A percentile compares a stretch with the other conserved stretches of the same genome.
Evolutionary conservation across 1,284 basidiomycete genomes (phyloP).

Genomic region (Sphagnurus paluster): DNA sequence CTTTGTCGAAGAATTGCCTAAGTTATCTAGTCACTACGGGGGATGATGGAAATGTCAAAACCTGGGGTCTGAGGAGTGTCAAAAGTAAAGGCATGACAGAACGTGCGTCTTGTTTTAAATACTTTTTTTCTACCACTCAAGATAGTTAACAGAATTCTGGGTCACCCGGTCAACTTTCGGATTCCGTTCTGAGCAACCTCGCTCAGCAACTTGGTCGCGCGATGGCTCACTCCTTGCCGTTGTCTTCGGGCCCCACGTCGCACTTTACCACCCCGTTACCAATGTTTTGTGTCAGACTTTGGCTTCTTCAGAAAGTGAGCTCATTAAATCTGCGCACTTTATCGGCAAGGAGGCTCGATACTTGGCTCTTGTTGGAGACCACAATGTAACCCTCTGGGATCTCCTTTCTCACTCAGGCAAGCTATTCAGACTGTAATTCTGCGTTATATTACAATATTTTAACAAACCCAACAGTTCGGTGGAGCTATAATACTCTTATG

Average conservation of each 20-base stretch:
- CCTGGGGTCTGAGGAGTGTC: constrained; percentile 61
- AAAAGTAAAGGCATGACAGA: constrained; percentile 47
- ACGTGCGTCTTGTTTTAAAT: constrained; percentile 36
- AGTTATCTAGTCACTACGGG: constrained; percentile 63
- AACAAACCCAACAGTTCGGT: constrained; percentile 46
- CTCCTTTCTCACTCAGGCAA: constrained; percentile 70
- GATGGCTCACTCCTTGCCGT: constrained; percentile 89
- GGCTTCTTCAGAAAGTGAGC: constrained; percentile 52
- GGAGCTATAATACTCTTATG: constrained; percentile 47
- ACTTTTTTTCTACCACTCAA: constrained; percentile 9
- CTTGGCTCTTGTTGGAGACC: constrained; percentile 52
- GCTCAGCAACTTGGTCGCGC: constrained; percentile 74
- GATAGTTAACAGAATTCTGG: constrained; percentile 68
- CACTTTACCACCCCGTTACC: constrained; percentile 76
- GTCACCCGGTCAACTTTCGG: constrained; percentile 67
- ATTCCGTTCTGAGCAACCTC: constrained; percentile 71
- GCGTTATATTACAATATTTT: not conserved
- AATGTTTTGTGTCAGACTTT: constrained; percentile 70
- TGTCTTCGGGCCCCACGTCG: constrained; percentile 67
- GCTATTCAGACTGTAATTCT: constrained; percentile 25
- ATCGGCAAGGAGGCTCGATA: constrained; percentile 66
- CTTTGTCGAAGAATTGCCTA: constrained; percentile 30
- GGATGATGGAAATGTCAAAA: constrained; percentile 67
- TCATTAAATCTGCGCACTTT: constrained; percentile 54
- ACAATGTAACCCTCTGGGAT: constrained; percentile 79